Evolutionary conservation across 306 rosid genomes (phyloP).

Genomic region (Carpinus viminea): DNA sequence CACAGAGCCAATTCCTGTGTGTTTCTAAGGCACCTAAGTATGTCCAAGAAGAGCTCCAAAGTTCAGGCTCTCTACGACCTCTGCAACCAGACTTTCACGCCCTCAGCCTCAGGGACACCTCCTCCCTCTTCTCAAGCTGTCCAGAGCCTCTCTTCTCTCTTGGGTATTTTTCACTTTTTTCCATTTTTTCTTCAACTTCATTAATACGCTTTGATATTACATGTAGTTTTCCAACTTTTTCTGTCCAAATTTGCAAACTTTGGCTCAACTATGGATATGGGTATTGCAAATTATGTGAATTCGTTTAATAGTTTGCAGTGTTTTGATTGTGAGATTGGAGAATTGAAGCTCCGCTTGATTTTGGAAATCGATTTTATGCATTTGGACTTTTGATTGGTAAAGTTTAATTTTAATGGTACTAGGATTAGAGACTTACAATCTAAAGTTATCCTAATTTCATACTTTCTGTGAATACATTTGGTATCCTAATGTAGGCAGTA

Average conservation of each 20-base stretch:
- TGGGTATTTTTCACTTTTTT: slow-evolving; percentile 51
- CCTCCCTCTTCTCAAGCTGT: slow-evolving; percentile 51
- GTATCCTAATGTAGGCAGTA: not conserved
- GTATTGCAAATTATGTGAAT: slow-evolving; percentile 8
- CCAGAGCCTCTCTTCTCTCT: slow-evolving; percentile 55
- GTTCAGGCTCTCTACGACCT: slow-evolving; percentile 69
- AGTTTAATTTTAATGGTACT: not conserved
- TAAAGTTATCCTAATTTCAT: not conserved
- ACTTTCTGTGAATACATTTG: not conserved
- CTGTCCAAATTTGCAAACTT: not conserved
- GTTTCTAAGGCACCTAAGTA: slow-evolving; percentile 44
- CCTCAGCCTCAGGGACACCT: slow-evolving; percentile 49
- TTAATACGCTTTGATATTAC: not conserved
- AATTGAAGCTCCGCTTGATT: not conserved
- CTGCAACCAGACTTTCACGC: slow-evolving; percentile 58
- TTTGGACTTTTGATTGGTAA: not conserved
- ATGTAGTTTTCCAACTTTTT: not conserved
- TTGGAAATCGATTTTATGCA: not conserved
- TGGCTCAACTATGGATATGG: slow-evolving; percentile 5
- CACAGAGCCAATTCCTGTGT: slow-evolving; percentile 33
- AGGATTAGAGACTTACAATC: not conserved
- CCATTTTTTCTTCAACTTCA: not conserved
- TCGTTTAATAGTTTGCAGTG: slow-evolving; percentile 5
- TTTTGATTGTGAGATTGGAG: slow-evolving; percentile 2
- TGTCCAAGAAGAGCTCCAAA: slow-evolving; percentile 55